Evolutionary conservation across 768 basidiomycete species (phyloP), one percentile per base, ranked within the genome.

Genomic region (Hericium rajendrae): DNA sequence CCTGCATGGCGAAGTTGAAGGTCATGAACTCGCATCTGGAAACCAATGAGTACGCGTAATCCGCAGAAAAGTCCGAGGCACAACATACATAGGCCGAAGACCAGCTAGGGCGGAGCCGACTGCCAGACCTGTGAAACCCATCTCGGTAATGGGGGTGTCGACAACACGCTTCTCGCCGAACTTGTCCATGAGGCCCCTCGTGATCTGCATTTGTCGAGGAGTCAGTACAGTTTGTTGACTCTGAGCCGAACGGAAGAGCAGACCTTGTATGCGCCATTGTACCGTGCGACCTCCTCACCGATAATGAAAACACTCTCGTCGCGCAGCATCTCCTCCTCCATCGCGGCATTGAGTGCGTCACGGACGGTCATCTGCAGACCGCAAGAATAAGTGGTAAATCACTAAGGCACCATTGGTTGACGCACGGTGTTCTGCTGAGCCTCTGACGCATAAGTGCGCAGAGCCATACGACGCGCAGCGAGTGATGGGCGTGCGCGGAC

Each of bases 1-100:
- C 94, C 75, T 94, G 93, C 95, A 98, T 99, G 63, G 95, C 95
- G 70, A 99, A 98, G 80, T 99, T 98, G 80, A 95, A 98, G 15
- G 95, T 98, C 95, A 97, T 98, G 78, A 97, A 99, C 78, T 98
- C 95, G 81, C 94, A 97, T 67, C 91, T 93, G 41, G 59, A 37
- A 40, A 43, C 64, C 48, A 66, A 48, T 62, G 38, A 39, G 46
- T 60, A 48, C 58, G 46, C 55, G 57, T 53, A n/a, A 48, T 59
- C 51, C 57, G 37, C 60, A 37, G 15, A 37, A 15, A 32, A 50
- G 20, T 22, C 53, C 2, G 46, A 8, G 57, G 51, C 13, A 55
- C 55, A 18, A 65, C 84, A 58, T 70, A 90, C 90, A 99, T 80
- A 60, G 97, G 97, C 65, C 94, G 83, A 57, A 99, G 83, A 67